These are phyloP conservation scores for Alternaria sp. DNA, from an alignment of 2,329 filamentous ascomycete species.

Conservation along the genomic window DNA sequence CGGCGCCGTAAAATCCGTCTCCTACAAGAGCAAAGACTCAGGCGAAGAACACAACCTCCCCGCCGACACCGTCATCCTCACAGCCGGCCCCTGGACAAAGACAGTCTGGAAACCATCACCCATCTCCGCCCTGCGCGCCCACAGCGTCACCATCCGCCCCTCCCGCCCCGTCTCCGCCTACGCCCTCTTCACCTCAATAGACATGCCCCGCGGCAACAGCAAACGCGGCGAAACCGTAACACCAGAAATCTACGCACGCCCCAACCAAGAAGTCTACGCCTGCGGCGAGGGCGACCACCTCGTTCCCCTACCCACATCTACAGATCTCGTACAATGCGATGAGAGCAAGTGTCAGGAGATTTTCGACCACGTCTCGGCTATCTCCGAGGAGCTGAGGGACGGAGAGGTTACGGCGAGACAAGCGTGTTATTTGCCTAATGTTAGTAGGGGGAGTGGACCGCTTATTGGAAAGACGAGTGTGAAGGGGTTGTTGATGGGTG, in stretches of 20 bases:
- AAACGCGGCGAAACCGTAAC: slow-evolving; percentile 64
- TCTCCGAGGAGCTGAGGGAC: slow-evolving; percentile 57
- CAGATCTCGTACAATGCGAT: slow-evolving; percentile 79
- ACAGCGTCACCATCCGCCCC: slow-evolving; percentile 67
- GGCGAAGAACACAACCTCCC: slow-evolving; percentile 56
- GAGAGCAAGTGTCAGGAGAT: slow-evolving; percentile 82
- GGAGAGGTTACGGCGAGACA: slow-evolving; percentile 73
- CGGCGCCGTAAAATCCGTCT: slow-evolving; percentile 68
- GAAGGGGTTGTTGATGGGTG: slow-evolving; percentile 78
- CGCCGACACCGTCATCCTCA: slow-evolving; percentile 65
- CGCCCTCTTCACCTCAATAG: slow-evolving; percentile 86
- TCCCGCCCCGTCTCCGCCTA: slow-evolving; percentile 70
- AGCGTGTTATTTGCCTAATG: slow-evolving; percentile 91
- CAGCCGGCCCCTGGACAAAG: slow-evolving; percentile 68
- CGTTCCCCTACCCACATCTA: slow-evolving; percentile 76
- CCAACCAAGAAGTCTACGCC: slow-evolving; percentile 88
- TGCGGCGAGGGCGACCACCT: slow-evolving; percentile 86
- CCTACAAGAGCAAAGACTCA: slow-evolving; percentile 61
- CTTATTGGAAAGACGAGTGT: slow-evolving; percentile 78
- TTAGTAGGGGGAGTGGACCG: slow-evolving; percentile 67
- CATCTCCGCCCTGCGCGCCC: slow-evolving; percentile 66
- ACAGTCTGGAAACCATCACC: slow-evolving; percentile 61
- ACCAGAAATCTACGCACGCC: slow-evolving; percentile 92
- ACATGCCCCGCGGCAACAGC: slow-evolving; percentile 64
- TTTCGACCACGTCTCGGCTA: slow-evolving; percentile 73